phyloP scores from a whole-genome alignment of 352 stramenopile species.

The Peronospora farinosa region DNA sequence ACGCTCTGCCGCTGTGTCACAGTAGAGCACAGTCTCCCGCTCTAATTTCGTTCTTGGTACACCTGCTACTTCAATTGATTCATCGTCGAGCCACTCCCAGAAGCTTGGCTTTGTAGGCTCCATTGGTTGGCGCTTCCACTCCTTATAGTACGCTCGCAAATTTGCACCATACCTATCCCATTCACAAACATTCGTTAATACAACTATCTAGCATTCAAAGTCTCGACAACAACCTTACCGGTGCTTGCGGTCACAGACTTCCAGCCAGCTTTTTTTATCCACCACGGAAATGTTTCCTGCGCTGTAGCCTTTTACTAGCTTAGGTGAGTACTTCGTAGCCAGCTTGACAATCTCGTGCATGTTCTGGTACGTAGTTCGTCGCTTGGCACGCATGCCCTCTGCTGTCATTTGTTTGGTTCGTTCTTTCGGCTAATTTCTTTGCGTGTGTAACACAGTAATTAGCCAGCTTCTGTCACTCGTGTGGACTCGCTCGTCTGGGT shows the following conservation, averaged over 20 bases:
- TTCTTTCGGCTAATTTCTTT: constrained; percentile 8
- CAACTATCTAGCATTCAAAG: not conserved
- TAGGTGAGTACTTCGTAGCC: constrained; percentile 84
- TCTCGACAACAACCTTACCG: constrained; percentile 33
- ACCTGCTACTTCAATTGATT: constrained; percentile 80
- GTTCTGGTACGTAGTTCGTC: constrained; percentile 75
- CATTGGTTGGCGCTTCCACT: constrained; percentile 88
- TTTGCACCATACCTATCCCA: constrained; percentile 94
- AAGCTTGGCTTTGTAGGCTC: constrained; percentile 73
- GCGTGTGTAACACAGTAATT: constrained; percentile 14
- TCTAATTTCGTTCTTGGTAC: constrained; percentile 90
- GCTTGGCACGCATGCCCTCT: constrained; percentile 66
- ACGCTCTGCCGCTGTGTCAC: constrained; percentile 83
- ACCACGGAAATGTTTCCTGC: constrained; percentile 86
- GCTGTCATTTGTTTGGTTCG: constrained; percentile 47
- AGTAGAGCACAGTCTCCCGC: constrained; percentile 93
- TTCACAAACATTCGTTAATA: constrained; percentile 1
- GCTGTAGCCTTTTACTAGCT: constrained; percentile 85
- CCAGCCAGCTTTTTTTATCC: constrained; percentile 88
- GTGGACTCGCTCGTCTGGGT: constrained; percentile 28
- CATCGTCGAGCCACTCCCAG: constrained; percentile 86
- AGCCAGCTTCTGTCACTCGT: constrained; percentile 47
- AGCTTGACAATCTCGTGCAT: constrained; percentile 88
- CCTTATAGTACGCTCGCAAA: constrained; percentile 93
- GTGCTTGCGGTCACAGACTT: constrained; percentile 86